Evolutionary conservation across 2,329 filamentous ascomycete genomes (phyloP), one percentile per base, ranked within the genome.

Genomic region (Tympanopsis confertula): DNA sequence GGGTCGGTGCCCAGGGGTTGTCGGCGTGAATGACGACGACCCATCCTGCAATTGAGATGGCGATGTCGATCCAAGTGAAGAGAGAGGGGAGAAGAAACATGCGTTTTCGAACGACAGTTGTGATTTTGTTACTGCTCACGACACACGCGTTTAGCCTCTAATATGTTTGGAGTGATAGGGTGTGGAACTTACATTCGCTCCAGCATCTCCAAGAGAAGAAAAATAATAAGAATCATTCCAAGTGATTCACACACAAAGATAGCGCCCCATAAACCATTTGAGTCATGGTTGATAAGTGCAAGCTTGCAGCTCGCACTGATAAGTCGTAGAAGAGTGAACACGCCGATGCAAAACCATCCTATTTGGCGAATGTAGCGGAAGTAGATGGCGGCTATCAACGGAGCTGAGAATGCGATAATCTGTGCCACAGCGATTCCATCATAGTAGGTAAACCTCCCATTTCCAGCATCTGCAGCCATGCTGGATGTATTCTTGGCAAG

Each of bases 191-290:
- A 47, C 45, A 42, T 39, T 37, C 45, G 41, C 36, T 40, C 33
- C 2, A 47, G 24, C 4, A 44, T 26, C 4, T 45, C 38, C 5
- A 45, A 3, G 13, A 45, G 17, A 15, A 42, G 28, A 10, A 40
- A 45, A 1, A 40, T 42, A 12, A 45, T 15, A 13, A 47, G 37
- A 4, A 47, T 38, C 13, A 48, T 43, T 2, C 45, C 45, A 0
- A 48, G 24, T 2, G 43, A 45, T 4, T 48, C 46, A 38, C 45
- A 47, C 14, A 48, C 44, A 1, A 48, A 46, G 1, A 44, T 43
- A 3, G 39, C 38, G 7, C 45, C 46, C 46, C 46, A 48, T 12
- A 48, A 20, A 15, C 38, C 40, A 5, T 20, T 37, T 1, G 43
- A 41, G 19, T 35, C 24, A 36, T 43, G 42, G 18, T 32, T 41